Base-by-base conservation (phyloP, 305 asterid species). In the Plantago lanceolata region DNA sequence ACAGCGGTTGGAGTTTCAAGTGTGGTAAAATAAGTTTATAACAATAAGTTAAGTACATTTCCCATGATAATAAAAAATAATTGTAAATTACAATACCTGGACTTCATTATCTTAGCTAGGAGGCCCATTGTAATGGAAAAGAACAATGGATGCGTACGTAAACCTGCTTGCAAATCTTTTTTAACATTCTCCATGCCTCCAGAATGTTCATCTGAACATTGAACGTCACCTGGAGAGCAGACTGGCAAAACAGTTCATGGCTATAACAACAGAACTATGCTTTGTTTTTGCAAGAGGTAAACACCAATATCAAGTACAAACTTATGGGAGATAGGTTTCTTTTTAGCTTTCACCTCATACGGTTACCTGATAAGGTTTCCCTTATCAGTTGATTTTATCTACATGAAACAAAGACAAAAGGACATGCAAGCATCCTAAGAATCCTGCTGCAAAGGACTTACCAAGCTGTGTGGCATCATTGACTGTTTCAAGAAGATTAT, bases 31-130 rank as follows among this genome's bases (percentile, higher is more conserved):
- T 19, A 35, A 59, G 19, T 9, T n/a, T 28, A n/a, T 16, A 55
- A 5, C 29, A 35, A 33, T 7, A n/a, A 16, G 18, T 18, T 33
- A 33, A 58, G 29, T 18, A 29, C 17, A 58, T 58, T 35, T 17
- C 35, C 48, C 63, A 11, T 33, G 18, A 58, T 17, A 57, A 13
- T 33, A 58, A 1, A 7, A 35, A 14, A 19, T 11, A 14, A 33
- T 57, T n/a, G 47, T 33, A 59, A 57, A 64, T 8, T 48, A 28
- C 31, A 59, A 49, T 82, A 90, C 99, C 97, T 87, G 80, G 99
- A 94, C 78, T 90, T 94, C 80, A 90, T 86, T 70, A 94, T 81
- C 82, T 94, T 97, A 50, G 96, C 97, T 79, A 94, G 72, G 50
- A 94, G 83, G 59, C 95, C 82, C 97, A 94, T 74, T 48, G 99